Conservation (phyloP, 2,329 filamentous ascomycete genomes). For the Curvularia lunata region DNA sequence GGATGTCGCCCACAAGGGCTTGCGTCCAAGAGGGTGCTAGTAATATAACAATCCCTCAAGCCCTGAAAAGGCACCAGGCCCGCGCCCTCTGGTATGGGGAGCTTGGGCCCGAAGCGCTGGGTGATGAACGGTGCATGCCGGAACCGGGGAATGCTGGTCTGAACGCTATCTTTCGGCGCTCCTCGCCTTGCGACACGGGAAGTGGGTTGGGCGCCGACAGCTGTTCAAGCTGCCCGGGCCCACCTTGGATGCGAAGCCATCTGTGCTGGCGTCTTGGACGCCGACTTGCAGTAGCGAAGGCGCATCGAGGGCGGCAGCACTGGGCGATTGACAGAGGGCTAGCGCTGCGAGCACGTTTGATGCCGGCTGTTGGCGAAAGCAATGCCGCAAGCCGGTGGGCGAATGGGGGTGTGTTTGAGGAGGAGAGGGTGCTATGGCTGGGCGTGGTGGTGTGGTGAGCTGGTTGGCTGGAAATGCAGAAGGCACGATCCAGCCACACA, state of each 20-base stretch:
- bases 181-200: conserved; percentile 6
- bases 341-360: conserved; percentile 9
- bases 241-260: conserved; percentile 1
- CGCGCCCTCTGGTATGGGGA: conserved; percentile 5
- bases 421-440: neutral
- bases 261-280: conserved; percentile 11
- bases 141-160: conserved; percentile 9
- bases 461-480: conserved; percentile 21
- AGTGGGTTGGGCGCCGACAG: conserved; percentile 14
- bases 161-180: conserved; percentile 11
- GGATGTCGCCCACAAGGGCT: neutral
- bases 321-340: neutral
- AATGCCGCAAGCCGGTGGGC: neutral
- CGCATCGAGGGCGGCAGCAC: neutral
- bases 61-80: conserved; percentile 11
- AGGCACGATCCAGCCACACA: conserved; percentile 31
- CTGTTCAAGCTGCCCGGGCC: conserved; percentile 3
- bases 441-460: conserved; percentile 6
- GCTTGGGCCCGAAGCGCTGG: conserved; percentile 19
- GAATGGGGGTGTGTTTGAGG: neutral
- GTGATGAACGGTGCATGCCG: conserved; percentile 17
- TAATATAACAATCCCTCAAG: neutral
- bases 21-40: neutral
- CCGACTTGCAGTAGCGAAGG: neutral
- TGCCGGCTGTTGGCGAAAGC: neutral